phyloP scores from a whole-genome alignment of 805 yeast genomes.

The Yarrowia deformans region DNA sequence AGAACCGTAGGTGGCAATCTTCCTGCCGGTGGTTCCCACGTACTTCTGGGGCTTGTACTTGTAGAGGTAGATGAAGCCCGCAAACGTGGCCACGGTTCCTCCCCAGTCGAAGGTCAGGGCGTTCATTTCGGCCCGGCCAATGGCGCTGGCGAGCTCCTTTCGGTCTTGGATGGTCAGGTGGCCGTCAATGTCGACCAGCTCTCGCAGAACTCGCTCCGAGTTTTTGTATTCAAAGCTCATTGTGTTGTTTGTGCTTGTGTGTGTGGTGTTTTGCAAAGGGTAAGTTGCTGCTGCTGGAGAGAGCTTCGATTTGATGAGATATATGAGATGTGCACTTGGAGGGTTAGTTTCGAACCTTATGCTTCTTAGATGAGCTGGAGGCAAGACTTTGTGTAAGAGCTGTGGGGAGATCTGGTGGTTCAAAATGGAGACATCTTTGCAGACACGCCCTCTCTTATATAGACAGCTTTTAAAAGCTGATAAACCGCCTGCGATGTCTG shows the following conservation, averaged over 20 bases:
- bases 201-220: conserved; percentile 16
- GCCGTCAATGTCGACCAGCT: conserved; percentile 21
- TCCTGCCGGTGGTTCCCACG: conserved; percentile 1
- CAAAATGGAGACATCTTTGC: too few species aligned
- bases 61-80: conserved; percentile 31
- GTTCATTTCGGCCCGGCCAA: conserved; percentile 26
- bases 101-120: conserved; percentile 31
- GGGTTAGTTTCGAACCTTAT: background rate
- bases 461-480: too few species aligned
- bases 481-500: too few species aligned
- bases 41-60: conserved; percentile 26
- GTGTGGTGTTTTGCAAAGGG: background rate
- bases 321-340: too few species aligned
- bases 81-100: conserved; percentile 19
- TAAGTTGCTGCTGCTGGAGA: background rate
- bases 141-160: conserved; percentile 34
- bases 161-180: conserved; percentile 33
- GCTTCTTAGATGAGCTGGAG: too few species aligned
- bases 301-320: too few species aligned
- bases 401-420: too few species aligned
- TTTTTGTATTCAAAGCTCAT: conserved; percentile 33
- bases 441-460: too few species aligned
- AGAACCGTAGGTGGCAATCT: conserved; percentile 1
- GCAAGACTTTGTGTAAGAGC: too few species aligned
- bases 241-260: background rate